Percentiles rank a stretch among this genome's conserved stretches.
phyloP scores from a whole-genome alignment of 2,329 filamentous ascomycete species.

The Xylariaceae sp. region DNA sequence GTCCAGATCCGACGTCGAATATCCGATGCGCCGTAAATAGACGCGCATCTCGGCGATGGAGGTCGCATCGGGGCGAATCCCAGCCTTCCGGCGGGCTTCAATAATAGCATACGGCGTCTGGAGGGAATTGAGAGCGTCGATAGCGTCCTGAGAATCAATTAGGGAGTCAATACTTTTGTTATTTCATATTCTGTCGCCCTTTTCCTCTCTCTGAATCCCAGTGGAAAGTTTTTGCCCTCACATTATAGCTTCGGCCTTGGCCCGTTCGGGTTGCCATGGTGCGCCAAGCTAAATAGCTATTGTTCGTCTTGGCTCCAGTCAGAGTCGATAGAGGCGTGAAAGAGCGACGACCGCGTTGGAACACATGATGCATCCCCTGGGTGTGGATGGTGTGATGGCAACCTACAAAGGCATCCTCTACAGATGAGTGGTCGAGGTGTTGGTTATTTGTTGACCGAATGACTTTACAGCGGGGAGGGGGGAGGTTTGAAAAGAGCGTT shows the following conservation, averaged over 20 bases:
- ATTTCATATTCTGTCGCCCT: not conserved
- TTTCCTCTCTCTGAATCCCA: not conserved
- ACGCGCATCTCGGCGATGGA: conserved; percentile 74
- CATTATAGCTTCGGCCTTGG: conserved; percentile 28
- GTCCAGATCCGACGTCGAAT: conserved; percentile 56
- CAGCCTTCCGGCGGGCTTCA: conserved; percentile 71
- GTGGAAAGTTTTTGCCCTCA: conserved; percentile 9
- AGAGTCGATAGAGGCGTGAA: conserved; percentile 12
- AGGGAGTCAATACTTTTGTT: conserved; percentile 1
- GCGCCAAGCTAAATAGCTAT: conserved; percentile 16
- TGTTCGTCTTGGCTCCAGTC: conserved; percentile 7
- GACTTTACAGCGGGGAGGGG: no score
- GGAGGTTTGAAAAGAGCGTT: no score
- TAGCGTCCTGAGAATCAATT: conserved; percentile 62
- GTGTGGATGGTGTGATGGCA: not conserved
- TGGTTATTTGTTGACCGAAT: no score
- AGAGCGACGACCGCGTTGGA: conserved; percentile 20
- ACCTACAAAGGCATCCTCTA: conserved; percentile 8
- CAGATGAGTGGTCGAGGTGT: not conserved
- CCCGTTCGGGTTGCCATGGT: conserved; percentile 27
- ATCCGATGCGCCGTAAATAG: conserved; percentile 74
- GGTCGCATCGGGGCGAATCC: conserved; percentile 63
- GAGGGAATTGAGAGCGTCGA: conserved; percentile 79
- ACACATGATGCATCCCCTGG: conserved; percentile 31
- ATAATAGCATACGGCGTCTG: conserved; percentile 83